Base-by-base conservation (phyloP, 352 stramenopile species). In the Phytophthora pinifolia region DNA sequence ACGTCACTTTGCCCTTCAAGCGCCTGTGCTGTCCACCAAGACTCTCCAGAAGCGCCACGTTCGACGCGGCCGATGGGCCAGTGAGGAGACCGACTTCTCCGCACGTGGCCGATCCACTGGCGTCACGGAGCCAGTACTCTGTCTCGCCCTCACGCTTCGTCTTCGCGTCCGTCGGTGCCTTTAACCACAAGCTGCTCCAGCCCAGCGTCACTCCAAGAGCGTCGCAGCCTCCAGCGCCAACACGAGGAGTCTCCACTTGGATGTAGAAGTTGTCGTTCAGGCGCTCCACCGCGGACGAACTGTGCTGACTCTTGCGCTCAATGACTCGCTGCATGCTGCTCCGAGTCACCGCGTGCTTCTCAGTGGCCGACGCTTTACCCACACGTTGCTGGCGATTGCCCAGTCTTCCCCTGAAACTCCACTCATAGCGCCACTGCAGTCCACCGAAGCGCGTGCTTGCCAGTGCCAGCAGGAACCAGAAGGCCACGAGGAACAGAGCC, bases 211-310 rank as follows among this genome's bases (percentile, higher is more conserved):
- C 51, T 3, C 37, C 29, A 12, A 59, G 36, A 15, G 41, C 57
- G 35, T 70, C 50, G n/a, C 51, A 66, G 2, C 49, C 3, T 14
- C 32, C 51, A n/a, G 31, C 46, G 2, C 50, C 56, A 8, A 46
- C 33, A 27, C 65, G 65, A 10, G 69, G 69, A n/a, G 69, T 74
- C 17, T 72, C 53, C 0, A 78, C 54, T 12, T 45, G 36, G 32
- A 78, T 74, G 44, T 78, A 78, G 58, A 61, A 62, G 17, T 65
- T 71, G 13, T 67, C 55, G 13, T 9, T 13, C n/a, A n/a, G n/a
- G 10, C 36, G 22, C 30, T 63, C 46, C 13, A 31, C 46, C 33
- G 46, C 33, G 1, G 42, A 55, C 7, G 36, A 37, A n/a, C 35
- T 54, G 30, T 56, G 47, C 7, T 47, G 53, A 6, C 46, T 54